Evolutionary conservation across 176 grass and related monocot genomes (phyloP).

Genomic region (Juncus effusus): DNA sequence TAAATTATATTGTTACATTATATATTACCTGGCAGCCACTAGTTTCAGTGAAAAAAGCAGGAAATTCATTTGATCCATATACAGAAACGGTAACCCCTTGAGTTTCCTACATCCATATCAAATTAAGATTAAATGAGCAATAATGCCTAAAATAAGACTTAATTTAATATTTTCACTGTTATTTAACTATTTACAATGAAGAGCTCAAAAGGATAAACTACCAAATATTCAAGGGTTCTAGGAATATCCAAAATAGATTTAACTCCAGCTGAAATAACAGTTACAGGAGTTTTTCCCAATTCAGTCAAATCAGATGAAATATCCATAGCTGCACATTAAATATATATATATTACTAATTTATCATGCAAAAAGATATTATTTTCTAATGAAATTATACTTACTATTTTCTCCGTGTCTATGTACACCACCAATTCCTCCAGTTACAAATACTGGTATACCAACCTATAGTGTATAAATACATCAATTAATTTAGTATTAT

Average conservation of each 20-base stretch:
- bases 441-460: constrained; percentile 91
- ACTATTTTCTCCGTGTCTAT: constrained; percentile 86
- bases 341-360: constrained; percentile 13
- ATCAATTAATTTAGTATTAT: neutral
- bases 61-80: constrained; percentile 78
- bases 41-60: constrained; percentile 74
- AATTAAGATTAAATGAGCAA: neutral
- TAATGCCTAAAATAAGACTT: neutral
- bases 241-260: constrained; percentile 98
- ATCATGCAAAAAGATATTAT: neutral
- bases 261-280: constrained; percentile 83
- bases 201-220: constrained; percentile 17
- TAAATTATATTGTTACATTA: no score
- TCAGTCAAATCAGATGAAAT: constrained; percentile 93
- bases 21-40: constrained; percentile 71
- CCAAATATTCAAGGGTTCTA: constrained; percentile 85
- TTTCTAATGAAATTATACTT: constrained; percentile 31
- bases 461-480: constrained; percentile 45
- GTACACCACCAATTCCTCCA: constrained; percentile 76
- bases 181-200: constrained; percentile 4
- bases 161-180: neutral
- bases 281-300: constrained; percentile 80
- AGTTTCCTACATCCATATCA: constrained; percentile 59
- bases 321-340: constrained; percentile 72
- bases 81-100: constrained; percentile 84